Conservation (phyloP, 192 early-diverging fungal genomes). For the Coemansia javaensis region DNA sequence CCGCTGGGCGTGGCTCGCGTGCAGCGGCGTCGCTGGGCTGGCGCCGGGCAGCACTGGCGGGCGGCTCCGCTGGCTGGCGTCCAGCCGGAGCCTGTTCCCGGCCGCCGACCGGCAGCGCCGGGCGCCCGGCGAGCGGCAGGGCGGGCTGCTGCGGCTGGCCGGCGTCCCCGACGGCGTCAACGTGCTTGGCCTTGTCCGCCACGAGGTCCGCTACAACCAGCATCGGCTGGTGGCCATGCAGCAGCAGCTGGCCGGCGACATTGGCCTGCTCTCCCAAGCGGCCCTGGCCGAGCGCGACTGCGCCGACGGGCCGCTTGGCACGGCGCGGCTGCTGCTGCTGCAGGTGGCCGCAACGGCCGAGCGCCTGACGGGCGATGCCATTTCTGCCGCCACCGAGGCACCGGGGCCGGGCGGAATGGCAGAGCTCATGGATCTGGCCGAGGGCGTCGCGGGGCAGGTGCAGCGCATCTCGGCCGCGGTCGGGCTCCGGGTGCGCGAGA, state of each 20-base stretch:
- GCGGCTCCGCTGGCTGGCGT: not conserved
- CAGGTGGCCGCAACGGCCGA: slow-evolving; percentile 6
- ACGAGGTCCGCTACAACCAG: slow-evolving; percentile 58
- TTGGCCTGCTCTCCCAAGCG: slow-evolving; percentile 56
- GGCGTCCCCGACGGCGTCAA: slow-evolving; percentile 18
- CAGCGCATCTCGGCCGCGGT: slow-evolving; percentile 9
- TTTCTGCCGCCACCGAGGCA: not conserved
- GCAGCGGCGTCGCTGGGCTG: not conserved
- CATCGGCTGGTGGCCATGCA: slow-evolving; percentile 46
- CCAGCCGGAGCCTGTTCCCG: slow-evolving; percentile 7
- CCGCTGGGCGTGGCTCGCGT: slow-evolving; percentile 2
- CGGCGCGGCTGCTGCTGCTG: slow-evolving; percentile 6
- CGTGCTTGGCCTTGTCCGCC: slow-evolving; percentile 52
- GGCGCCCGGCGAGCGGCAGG: slow-evolving; percentile 5
- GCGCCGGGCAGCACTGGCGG: not conserved
- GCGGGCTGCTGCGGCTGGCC: slow-evolving; percentile 15
- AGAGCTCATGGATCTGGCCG: not conserved
- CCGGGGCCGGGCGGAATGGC: not conserved
- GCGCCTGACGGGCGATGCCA: too few species aligned
- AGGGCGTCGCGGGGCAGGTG: slow-evolving; percentile 6
- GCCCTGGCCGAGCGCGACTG: not conserved
- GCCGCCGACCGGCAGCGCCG: not conserved
- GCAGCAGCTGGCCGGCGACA: slow-evolving; percentile 55
- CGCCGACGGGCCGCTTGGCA: not conserved
- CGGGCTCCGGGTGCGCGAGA: slow-evolving; percentile 7